Base-by-base conservation (phyloP, 179 eudicot species). In the Spergularia azorica region DNA sequence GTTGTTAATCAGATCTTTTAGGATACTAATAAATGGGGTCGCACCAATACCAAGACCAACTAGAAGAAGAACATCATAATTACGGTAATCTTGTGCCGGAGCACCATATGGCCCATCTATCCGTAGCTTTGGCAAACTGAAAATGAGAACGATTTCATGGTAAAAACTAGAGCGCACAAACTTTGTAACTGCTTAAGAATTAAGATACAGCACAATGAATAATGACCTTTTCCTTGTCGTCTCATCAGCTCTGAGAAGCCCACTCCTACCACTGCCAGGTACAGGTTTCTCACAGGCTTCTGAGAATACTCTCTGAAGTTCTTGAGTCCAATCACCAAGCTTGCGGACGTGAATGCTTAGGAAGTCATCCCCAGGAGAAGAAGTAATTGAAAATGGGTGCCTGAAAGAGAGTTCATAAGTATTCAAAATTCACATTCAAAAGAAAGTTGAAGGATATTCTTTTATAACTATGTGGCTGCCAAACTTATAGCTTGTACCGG, bases 41-140 rank as follows among this genome's bases (percentile, higher is more conserved):
- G 97, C 99, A 77, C 99, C 99, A 65, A 93, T 95, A 61, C 99
- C 99, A 58, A 91, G 91, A 41, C 99, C 99, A 67, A 89, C 97
- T 70, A 95, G 95, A 66, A 95, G 86, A 52, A 95, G 87, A 55
- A 95, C 97, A 79, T 95, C 99, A 71, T 95, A 95, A 70, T 93
- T 93, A 26, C 80, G 83, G 72, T 95, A 95, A 79, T 95, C 97
- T 87, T 95, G 97, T 63, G 99, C 99, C 63, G 99, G 97, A 83
- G 97, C 99, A 75, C 97, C 99, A 60, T 95, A 95, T 36, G 99
- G 99, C 73, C 99, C 99, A 67, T 95, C 99, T 81, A 95, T 95
- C 73, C 82, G 78, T 60, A 95, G 90, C 90, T 87, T 91, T 15
- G 99, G 99, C 86, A 95, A 82, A 82, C 99, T 95, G 94, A 62